Evolutionary conservation across 257 asterid genomes (phyloP).

Genomic region (Echium plantagineum): DNA sequence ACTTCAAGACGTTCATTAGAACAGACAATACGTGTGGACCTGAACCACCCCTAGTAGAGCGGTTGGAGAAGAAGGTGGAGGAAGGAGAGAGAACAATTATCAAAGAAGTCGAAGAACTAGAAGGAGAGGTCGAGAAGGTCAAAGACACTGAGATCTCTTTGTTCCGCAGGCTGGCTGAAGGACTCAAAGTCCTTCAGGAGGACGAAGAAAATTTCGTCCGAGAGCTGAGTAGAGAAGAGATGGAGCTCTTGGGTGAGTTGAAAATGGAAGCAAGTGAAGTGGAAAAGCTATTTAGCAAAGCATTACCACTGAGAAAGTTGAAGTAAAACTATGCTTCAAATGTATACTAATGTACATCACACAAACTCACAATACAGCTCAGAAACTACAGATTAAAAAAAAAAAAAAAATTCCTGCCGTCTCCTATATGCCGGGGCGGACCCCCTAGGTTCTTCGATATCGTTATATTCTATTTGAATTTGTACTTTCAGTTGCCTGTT

Average conservation of each 20-base stretch:
- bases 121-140: conserved; percentile 55
- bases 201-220: conserved; percentile 59
- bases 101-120: conserved; percentile 77
- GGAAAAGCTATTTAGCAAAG: conserved; percentile 63
- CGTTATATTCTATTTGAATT: no score
- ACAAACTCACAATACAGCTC: not conserved
- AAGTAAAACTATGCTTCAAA: conserved; percentile 23
- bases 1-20: conserved; percentile 46
- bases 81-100: conserved; percentile 77
- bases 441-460: no score
- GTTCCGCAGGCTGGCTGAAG: conserved; percentile 50
- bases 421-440: no score
- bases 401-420: no score
- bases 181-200: conserved; percentile 56
- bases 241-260: conserved; percentile 60
- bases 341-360: not conserved
- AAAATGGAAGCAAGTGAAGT: conserved; percentile 84
- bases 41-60: conserved; percentile 82
- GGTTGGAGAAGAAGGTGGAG: conserved; percentile 91
- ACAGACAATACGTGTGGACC: conserved; percentile 89
- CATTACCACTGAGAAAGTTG: conserved; percentile 68
- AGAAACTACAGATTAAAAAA: no score
- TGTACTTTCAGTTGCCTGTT: no score
- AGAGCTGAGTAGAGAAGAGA: conserved; percentile 74
- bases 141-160: conserved; percentile 43